Base-by-base conservation (phyloP, 176 grass and related monocot genomes). In the Oryza meridionalis region DNA sequence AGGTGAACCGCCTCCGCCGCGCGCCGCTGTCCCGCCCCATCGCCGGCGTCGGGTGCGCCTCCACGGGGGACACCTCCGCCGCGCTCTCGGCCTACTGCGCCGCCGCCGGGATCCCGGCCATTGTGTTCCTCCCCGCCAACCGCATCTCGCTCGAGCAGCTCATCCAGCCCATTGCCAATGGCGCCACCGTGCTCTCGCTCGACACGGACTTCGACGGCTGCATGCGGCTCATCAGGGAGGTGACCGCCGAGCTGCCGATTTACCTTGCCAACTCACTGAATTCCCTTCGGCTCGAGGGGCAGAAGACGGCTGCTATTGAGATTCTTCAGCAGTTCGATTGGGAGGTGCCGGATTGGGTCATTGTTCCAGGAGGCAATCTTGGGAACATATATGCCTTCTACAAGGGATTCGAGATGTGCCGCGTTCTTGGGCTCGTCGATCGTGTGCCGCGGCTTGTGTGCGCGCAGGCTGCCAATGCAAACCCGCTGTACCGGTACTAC, bases 341-440 rank as follows among this genome's bases (percentile, higher is more conserved):
- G 96, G 91, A 99, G 88, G 96, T 99, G 63, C 96, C 96, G 0
- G 93, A 98, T 78, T 95, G 93, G 96, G 83, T 98, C 49, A 90
- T 98, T 65, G 91, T 98, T 62, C 96, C 96, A 0, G 93, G 93
- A 16, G 96, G 93, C 79, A 95, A 95, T 25, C 89, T 98, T 1
- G 96, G 96, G 14, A 98, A 98, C 83, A 98, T 95, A 35, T 98
- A 95, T 84, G 96, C 96, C 0, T 98, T 98, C 85, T 98, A 98
- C 83, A 98, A 98, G 77, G 96, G 91, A 17, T 98, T 98, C 11
- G 93, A 98, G 84, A 98, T 98, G 91, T 98, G 96, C 73, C 91
- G 91, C 46, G 77, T 72, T 35, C 91, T 98, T 25, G 96, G 93
- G 1, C 89, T 98, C 0, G 96, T 98, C 7, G 92, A 95, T 71